phyloP scores from a whole-genome alignment of 202 grass and related monocot species.

The Bolboschoenoplectus hybrid region DNA sequence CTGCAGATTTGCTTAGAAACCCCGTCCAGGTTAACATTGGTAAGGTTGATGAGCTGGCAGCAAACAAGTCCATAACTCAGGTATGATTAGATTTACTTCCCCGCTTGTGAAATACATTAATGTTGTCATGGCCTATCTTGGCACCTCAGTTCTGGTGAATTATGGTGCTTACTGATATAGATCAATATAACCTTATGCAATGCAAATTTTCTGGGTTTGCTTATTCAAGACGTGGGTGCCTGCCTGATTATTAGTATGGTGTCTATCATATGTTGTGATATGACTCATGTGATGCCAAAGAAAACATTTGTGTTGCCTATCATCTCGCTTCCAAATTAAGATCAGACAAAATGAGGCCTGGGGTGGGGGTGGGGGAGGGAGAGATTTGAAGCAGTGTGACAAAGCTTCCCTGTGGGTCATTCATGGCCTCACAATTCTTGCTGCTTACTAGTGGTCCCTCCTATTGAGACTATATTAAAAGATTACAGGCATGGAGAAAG shows the following conservation, averaged over 20 bases:
- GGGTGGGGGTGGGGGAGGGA: not conserved
- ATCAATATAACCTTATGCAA: not conserved
- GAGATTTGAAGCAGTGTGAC: not conserved
- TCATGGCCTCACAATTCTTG: not conserved
- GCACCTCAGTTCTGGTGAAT: not conserved
- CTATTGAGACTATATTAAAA: not conserved
- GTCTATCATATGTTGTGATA: not conserved
- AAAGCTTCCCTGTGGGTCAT: not conserved
- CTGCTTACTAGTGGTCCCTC: not conserved
- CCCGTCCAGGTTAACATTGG: slow-evolving; percentile 97
- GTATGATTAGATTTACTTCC: slow-evolving; percentile 43
- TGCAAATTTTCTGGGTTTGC: not conserved
- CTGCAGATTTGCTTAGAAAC: slow-evolving; percentile 86
- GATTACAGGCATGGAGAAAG: not conserved
- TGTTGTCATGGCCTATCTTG: not conserved
- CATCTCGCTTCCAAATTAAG: not conserved
- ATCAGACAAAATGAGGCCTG: not conserved
- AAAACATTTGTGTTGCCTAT: not conserved
- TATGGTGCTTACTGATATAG: not conserved
- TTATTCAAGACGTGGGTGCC: not conserved
- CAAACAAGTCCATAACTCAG: slow-evolving; percentile 98
- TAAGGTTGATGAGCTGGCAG: slow-evolving; percentile 82
- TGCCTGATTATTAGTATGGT: not conserved
- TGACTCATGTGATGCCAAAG: not conserved
- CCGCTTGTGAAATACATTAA: not conserved